phyloP scores from a whole-genome alignment of 306 rosid genomes.

The Rosa multiflora region DNA sequence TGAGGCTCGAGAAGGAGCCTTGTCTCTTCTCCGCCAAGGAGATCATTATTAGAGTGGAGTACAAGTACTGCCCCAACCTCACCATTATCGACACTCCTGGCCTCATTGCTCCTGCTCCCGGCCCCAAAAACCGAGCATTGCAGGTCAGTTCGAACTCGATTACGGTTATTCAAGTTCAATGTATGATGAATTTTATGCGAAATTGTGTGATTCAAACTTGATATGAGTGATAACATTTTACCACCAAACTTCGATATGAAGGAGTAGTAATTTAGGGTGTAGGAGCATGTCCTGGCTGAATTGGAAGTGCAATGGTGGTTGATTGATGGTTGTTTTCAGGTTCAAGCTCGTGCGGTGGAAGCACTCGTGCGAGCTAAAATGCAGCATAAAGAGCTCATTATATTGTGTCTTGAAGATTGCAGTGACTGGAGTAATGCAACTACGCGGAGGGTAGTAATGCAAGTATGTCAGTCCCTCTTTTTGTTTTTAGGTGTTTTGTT shows the following conservation, averaged over 20 bases:
- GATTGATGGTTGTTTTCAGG: constrained; percentile 31
- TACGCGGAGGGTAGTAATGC: constrained; percentile 89
- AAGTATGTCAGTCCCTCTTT: constrained; percentile 39
- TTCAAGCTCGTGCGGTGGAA: constrained; percentile 88
- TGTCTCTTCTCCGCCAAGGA: constrained; percentile 81
- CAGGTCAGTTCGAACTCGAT: constrained; percentile 41
- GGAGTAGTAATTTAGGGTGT: not conserved
- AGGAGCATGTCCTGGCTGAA: not conserved
- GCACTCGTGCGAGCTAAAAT: constrained; percentile 81
- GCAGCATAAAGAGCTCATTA: constrained; percentile 93
- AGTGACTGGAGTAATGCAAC: constrained; percentile 98
- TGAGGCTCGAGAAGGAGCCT: constrained; percentile 69
- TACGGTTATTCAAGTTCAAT: not conserved
- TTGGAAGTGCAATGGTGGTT: not conserved
- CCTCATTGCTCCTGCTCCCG: constrained; percentile 93
- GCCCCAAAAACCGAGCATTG: constrained; percentile 67
- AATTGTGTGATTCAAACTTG: not conserved
- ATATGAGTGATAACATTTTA: not conserved
- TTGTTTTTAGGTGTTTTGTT: not conserved
- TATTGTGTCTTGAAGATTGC: constrained; percentile 89
- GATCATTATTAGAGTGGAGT: constrained; percentile 72
- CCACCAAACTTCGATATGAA: not conserved
- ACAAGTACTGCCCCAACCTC: constrained; percentile 90
- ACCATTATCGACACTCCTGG: constrained; percentile 96
- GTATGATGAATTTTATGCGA: not conserved